A percentile compares a stretch with the other conserved stretches of the same genome.
phyloP scores from a whole-genome alignment of 768 basidiomycete genomes.

The Ramaria rubella region DNA sequence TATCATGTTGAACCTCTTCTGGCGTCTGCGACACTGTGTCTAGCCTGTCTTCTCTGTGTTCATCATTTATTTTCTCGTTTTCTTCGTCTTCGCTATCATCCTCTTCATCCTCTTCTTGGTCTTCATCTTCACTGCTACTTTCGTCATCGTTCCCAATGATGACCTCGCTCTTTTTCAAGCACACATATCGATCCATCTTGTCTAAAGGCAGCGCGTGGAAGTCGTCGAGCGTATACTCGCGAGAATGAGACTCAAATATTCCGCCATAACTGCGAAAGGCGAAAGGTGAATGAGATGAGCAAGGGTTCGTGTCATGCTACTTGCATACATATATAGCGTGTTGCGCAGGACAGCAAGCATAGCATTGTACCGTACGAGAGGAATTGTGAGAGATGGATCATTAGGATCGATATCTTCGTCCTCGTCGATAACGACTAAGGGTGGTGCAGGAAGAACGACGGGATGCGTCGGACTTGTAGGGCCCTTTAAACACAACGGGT shows the following conservation, averaged over 20 bases:
- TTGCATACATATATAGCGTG: constrained; percentile 76
- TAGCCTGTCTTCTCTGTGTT: constrained; percentile 29
- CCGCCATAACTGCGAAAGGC: constrained; percentile 64
- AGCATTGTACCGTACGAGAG: constrained; percentile 74
- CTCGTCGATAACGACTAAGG: not conserved
- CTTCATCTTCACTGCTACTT: constrained; percentile 57
- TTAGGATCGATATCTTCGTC: constrained; percentile 45
- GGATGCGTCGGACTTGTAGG: no score
- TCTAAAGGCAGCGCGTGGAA: constrained; percentile 77
- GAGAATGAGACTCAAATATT: constrained; percentile 74
- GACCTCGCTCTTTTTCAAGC: constrained; percentile 61
- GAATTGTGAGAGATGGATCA: constrained; percentile 58
- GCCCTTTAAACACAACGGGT: no score
- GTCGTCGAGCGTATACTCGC: constrained; percentile 87
- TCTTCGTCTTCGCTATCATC: constrained; percentile 49
- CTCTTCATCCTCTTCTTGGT: constrained; percentile 38
- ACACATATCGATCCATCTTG: constrained; percentile 73
- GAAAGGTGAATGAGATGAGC: not conserved
- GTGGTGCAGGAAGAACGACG: not conserved
- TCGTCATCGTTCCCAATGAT: constrained; percentile 57
- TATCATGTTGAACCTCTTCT: constrained; percentile 14
- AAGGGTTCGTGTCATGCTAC: no score
- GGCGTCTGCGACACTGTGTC: constrained; percentile 10
- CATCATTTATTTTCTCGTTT: constrained; percentile 24
- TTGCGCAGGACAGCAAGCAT: constrained; percentile 84